Percentiles rank a stretch among this genome's conserved stretches.
phyloP scores from a whole-genome alignment of 2,329 filamentous ascomycete species.

The Neobulgaria alba region DNA sequence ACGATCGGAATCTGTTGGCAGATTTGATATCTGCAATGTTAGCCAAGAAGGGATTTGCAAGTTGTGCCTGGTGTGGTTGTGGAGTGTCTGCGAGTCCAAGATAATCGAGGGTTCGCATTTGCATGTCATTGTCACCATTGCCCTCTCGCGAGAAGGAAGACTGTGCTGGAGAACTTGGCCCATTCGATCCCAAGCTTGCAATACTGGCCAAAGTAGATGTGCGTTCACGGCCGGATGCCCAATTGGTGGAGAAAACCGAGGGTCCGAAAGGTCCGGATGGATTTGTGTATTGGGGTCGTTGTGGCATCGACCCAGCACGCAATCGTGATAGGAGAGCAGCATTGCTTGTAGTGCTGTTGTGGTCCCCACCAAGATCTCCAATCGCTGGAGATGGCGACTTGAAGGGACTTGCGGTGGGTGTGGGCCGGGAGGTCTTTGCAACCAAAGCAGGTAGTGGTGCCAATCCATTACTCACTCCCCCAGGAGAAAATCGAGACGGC shows the following conservation, averaged over 20 bases:
- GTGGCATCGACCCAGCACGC: constrained; percentile 88
- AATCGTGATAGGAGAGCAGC: constrained; percentile 76
- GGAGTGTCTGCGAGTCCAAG: constrained; percentile 91
- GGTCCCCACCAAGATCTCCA: constrained; percentile 36
- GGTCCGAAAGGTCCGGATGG: constrained; percentile 69
- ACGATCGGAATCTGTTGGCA: constrained; percentile 85
- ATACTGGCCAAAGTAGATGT: constrained; percentile 76
- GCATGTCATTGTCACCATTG: constrained; percentile 75
- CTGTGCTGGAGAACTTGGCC: constrained; percentile 76
- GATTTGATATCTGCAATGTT: constrained; percentile 69
- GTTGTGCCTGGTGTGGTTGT: constrained; percentile 64
- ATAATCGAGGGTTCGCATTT: constrained; percentile 87
- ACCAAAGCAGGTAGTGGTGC: constrained; percentile 43
- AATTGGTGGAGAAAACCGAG: constrained; percentile 79
- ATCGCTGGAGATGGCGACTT: constrained; percentile 56
- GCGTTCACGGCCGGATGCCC: constrained; percentile 72
- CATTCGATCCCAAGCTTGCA: constrained; percentile 84
- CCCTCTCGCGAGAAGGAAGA: constrained; percentile 83
- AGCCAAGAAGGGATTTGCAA: constrained; percentile 66
- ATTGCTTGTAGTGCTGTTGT: constrained; percentile 41
- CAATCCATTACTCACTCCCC: constrained; percentile 50
- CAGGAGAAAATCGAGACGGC: constrained; percentile 86
- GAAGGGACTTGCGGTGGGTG: constrained; percentile 81
- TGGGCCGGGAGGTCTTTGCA: constrained; percentile 74
- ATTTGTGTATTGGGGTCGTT: constrained; percentile 61